Evolutionary conservation across 345 rosid genomes (phyloP).

Genomic region (Ricinus communis): DNA sequence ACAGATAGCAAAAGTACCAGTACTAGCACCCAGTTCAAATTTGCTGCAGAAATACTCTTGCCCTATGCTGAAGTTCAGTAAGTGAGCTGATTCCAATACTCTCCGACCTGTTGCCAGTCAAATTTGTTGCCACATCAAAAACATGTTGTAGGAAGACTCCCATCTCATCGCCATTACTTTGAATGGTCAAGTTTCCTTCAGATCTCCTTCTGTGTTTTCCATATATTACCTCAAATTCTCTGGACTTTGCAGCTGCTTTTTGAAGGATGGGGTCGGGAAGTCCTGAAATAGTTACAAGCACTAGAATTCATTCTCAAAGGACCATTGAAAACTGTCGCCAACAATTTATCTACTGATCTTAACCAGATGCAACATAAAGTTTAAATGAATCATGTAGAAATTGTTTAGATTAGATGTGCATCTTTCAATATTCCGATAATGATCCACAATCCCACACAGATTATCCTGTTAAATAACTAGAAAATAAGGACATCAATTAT

Average conservation of each 20-base stretch:
- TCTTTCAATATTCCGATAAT: not conserved
- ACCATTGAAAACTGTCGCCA: not conserved
- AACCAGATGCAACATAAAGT: not conserved
- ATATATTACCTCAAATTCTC: slow-evolving; percentile 61
- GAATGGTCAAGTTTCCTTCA: slow-evolving; percentile 13
- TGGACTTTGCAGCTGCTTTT: slow-evolving; percentile 67
- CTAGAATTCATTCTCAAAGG: slow-evolving; percentile 1
- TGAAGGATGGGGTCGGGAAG: slow-evolving; percentile 62
- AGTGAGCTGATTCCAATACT: slow-evolving; percentile 24
- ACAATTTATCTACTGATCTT: not conserved
- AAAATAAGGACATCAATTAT: not conserved
- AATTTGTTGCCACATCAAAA: slow-evolving; percentile 20
- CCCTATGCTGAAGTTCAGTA: slow-evolving; percentile 46
- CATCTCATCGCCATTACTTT: slow-evolving; percentile 19
- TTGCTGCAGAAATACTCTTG: slow-evolving; percentile 42
- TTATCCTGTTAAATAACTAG: not conserved
- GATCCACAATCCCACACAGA: not conserved
- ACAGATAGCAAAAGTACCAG: not conserved
- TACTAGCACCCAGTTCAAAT: slow-evolving; percentile 18
- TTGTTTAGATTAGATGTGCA: not conserved
- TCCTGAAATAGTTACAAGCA: slow-evolving; percentile 47
- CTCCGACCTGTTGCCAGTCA: slow-evolving; percentile 17
- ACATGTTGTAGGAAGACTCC: slow-evolving; percentile 42
- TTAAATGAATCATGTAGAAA: not conserved
- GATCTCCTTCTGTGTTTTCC: slow-evolving; percentile 39